phyloP scores from a whole-genome alignment of 768 basidiomycete genomes.

The Pisolithus sp. region DNA sequence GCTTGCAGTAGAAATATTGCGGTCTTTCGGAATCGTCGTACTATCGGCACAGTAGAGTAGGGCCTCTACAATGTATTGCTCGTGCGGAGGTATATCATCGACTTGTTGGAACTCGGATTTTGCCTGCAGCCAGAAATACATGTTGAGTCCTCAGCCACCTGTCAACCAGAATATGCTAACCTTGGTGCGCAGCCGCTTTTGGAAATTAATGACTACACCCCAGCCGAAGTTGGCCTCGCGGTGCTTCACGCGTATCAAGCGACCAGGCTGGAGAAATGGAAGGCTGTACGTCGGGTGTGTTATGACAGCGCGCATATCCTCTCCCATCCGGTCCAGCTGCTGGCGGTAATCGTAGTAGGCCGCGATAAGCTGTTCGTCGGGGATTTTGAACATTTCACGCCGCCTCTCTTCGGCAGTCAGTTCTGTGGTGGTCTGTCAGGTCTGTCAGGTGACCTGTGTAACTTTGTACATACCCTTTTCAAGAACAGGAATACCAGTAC shows the following conservation, averaged over 20 bases:
- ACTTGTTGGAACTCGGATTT: conserved; percentile 53
- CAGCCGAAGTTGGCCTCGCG: conserved; percentile 90
- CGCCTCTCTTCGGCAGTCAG: conserved; percentile 65
- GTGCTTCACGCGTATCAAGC: conserved; percentile 87
- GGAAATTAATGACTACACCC: conserved; percentile 91
- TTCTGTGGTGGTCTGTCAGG: conserved; percentile 42
- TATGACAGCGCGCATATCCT: conserved; percentile 87
- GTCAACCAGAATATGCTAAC: conserved; percentile 29
- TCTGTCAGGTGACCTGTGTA: neutral
- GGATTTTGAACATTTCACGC: conserved; percentile 60
- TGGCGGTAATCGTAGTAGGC: conserved; percentile 93
- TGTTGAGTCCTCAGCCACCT: neutral
- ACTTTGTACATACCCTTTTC: conserved; percentile 60
- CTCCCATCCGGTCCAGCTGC: conserved; percentile 82
- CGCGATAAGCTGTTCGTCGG: conserved; percentile 75
- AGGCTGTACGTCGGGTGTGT: conserved; percentile 94
- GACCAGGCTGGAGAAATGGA: conserved; percentile 88
- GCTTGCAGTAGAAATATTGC: conserved; percentile 45
- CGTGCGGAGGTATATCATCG: conserved; percentile 74
- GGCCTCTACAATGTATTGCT: conserved; percentile 91
- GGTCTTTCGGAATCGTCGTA: conserved; percentile 53
- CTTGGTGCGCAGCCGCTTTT: conserved; percentile 81
- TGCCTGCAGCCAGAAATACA: conserved; percentile 34
- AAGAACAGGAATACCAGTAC: conserved; percentile 76
- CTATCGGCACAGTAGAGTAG: conserved; percentile 74